Conservation (phyloP, 768 basidiomycete species). For the Hebeloma cylindrosporum region DNA sequence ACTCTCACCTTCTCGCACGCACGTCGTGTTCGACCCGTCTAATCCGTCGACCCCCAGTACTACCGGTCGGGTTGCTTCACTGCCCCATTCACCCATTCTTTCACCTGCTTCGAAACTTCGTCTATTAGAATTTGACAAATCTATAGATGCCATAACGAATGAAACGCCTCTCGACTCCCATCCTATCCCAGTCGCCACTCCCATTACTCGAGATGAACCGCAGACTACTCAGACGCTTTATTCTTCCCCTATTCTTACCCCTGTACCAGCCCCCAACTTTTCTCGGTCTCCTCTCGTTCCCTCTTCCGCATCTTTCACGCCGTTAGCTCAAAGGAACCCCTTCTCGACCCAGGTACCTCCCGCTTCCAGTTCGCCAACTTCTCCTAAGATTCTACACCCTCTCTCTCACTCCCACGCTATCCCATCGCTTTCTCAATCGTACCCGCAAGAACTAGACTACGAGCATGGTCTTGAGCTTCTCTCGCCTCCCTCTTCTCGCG, state of each 20-base stretch:
- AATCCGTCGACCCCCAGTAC: conserved; percentile 17
- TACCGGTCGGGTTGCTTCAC: conserved; percentile 11
- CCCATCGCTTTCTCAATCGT: conserved; percentile 43
- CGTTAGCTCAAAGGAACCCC: no score
- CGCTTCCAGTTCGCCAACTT: conserved; percentile 16
- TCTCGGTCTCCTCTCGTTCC: no score
- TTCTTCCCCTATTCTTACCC: no score
- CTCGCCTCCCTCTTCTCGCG: conserved; percentile 43
- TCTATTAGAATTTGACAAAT: background rate
- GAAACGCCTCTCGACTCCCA: no score
- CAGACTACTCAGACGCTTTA: no score
- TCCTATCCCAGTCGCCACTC: no score
- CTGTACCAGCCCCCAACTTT: no score
- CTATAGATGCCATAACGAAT: no score
- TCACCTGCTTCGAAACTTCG: conserved; percentile 1
- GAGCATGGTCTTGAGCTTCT: conserved; percentile 45
- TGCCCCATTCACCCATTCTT: conserved; percentile 6
- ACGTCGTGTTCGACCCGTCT: conserved; percentile 25
- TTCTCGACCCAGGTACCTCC: conserved; percentile 4
- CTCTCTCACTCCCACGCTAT: conserved; percentile 19
- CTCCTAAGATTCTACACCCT: conserved; percentile 10
- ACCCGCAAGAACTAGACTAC: conserved; percentile 42
- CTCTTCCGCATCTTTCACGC: no score
- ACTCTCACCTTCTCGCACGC: conserved; percentile 46
- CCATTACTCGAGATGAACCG: no score